Conservation (phyloP, 1,284 basidiomycete species). For the Trametes sp. region DNA sequence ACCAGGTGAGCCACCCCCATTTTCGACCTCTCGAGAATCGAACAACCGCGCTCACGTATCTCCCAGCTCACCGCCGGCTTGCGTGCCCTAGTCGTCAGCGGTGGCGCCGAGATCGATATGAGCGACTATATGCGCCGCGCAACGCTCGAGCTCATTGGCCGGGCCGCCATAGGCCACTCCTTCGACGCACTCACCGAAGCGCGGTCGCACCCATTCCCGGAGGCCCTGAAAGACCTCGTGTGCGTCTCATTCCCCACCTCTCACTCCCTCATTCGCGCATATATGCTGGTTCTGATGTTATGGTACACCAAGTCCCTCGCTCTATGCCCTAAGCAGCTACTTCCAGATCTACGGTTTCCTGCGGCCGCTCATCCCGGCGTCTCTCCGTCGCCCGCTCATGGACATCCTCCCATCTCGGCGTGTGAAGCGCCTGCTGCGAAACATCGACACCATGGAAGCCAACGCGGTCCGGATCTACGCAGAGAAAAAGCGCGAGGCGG, state of each 20-base stretch:
- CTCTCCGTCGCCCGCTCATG: slow-evolving; percentile 6
- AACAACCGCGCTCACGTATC: neutral
- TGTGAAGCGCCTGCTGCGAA: slow-evolving; percentile 13
- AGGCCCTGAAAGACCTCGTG: slow-evolving; percentile 35
- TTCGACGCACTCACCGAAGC: slow-evolving; percentile 37
- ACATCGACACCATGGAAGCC: slow-evolving; percentile 20
- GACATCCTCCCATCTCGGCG: slow-evolving; percentile 10
- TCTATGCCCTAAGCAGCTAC: slow-evolving; percentile 2
- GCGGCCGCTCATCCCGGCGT: neutral
- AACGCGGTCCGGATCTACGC: slow-evolving; percentile 11
- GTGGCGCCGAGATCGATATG: slow-evolving; percentile 36
- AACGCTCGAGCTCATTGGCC: slow-evolving; percentile 42
- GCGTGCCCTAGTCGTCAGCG: neutral
- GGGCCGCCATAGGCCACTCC: slow-evolving; percentile 41
- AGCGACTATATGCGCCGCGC: slow-evolving; percentile 39
- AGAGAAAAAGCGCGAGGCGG: slow-evolving; percentile 26
- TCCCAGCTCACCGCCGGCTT: slow-evolving; percentile 27
- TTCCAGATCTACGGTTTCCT: neutral
- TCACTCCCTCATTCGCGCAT: too few species aligned
- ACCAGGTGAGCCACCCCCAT: neutral
- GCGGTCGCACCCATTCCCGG: slow-evolving; percentile 30
- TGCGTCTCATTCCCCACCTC: slow-evolving; percentile 9
- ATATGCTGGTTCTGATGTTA: slow-evolving; percentile 6
- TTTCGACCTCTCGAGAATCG: too few species aligned
- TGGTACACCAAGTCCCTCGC: neutral